Base-by-base conservation (phyloP, 148 eudicot genomes). In the Silene uniflora region DNA sequence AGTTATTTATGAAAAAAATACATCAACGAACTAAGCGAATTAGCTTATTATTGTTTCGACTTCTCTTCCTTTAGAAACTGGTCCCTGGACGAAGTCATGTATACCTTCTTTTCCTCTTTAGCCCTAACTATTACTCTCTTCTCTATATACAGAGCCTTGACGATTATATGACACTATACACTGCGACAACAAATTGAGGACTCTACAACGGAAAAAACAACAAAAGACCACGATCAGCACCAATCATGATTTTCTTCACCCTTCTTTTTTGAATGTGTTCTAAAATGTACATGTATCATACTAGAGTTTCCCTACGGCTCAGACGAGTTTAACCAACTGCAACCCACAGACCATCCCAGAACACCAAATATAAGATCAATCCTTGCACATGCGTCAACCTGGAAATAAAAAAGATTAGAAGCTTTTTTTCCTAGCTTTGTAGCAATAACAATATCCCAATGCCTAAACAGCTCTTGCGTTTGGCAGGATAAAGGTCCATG, bases 261-360 rank as follows among this genome's bases (percentile, higher is more conserved):
- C 6, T 35, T n/a, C 19, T 3, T 16, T 46, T 29, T 44, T 61
- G 24, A 47, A 47, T 54, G 47, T 54, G 29, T 14, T 58, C 22
- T 77, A 10, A 47, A 21, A 46, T 46, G 65, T 70, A 78, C 88
- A 84, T 77, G 86, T 89, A 52, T 49, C 21, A 60, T 54, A 71
- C 44, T 23, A 80, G 79, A 73, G 81, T 63, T 71, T 78, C 83
- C 17, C 47, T 83, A 88, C 69, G 72, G 72, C 62, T 85, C 87
- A 5, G 32, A 71, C 27, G 86, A 76, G 78, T 83, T 75, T 78
- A 78, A 89, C 95, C 89, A 91, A 86, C 98, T 93, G 82, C 98
- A 93, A 46, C 98, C 98, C 10, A 85, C 75, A 61, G 98, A 93
- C 97, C 97, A 91, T 77, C 90, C 97, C 76, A 93, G 85, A 69